phyloP scores from a whole-genome alignment of 2,329 filamentous ascomycete genomes.

The Onygena corvina region DNA sequence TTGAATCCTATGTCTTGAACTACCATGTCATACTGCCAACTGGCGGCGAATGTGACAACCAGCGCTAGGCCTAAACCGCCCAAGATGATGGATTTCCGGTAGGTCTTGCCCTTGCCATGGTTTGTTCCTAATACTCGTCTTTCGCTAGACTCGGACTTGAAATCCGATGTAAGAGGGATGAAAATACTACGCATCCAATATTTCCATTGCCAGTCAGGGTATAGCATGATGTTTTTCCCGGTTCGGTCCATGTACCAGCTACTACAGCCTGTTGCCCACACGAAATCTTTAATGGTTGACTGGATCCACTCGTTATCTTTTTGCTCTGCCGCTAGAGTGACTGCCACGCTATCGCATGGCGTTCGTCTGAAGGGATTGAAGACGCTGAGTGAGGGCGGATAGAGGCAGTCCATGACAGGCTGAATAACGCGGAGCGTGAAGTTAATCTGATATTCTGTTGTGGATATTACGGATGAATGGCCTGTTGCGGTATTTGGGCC shows the following conservation, averaged over 20 bases:
- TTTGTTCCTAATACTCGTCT: slow-evolving; percentile 4
- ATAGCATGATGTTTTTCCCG: slow-evolving; percentile 41
- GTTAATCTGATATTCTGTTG: slow-evolving; percentile 43
- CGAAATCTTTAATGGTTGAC: slow-evolving; percentile 31
- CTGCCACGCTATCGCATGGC: slow-evolving; percentile 24
- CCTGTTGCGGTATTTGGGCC: slow-evolving; percentile 39
- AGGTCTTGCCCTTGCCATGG: neutral
- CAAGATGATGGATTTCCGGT: neutral
- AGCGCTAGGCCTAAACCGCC: slow-evolving; percentile 9
- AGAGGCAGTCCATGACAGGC: slow-evolving; percentile 30
- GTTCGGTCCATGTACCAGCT: slow-evolving; percentile 43
- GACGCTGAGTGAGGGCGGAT: slow-evolving; percentile 21
- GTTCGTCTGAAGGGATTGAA: slow-evolving; percentile 13
- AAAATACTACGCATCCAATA: slow-evolving; percentile 41
- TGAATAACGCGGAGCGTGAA: slow-evolving; percentile 34
- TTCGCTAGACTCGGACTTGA: slow-evolving; percentile 22
- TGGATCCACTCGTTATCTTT: slow-evolving; percentile 33
- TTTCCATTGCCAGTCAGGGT: slow-evolving; percentile 41
- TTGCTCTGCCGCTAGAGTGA: slow-evolving; percentile 27
- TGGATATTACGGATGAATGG: slow-evolving; percentile 41
- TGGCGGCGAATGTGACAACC: slow-evolving; percentile 3
- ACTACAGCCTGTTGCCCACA: slow-evolving; percentile 41
- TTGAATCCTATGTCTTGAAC: neutral
- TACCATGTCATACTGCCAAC: slow-evolving; percentile 3
- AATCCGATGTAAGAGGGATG: slow-evolving; percentile 28